Evolutionary conservation across 495 filamentous ascomycete species (phyloP).

Genomic region (Hypoxylon rickii): DNA sequence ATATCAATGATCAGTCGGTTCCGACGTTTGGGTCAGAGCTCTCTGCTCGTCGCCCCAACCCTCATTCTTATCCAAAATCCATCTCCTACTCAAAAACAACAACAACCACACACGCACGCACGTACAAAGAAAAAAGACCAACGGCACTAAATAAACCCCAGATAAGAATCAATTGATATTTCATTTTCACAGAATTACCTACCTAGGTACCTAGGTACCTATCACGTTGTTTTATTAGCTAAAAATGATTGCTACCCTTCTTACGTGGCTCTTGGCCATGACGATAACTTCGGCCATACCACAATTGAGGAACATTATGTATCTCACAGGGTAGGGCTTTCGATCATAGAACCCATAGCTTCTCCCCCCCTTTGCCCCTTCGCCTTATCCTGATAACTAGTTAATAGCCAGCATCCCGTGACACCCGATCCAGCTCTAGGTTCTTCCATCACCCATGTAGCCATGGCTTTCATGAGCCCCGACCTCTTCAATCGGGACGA

Average conservation of each 20-base stretch:
- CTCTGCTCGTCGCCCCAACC: no score
- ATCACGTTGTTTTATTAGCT: background rate
- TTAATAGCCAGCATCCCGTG: constrained; percentile 56
- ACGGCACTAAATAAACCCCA: no score
- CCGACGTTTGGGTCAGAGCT: no score
- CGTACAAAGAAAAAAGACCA: no score
- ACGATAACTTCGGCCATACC: constrained; percentile 14
- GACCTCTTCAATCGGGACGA: constrained; percentile 61
- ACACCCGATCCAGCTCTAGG: constrained; percentile 53
- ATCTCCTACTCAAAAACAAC: no score
- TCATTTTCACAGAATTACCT: background rate
- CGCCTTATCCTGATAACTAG: constrained; percentile 1
- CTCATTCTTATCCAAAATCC: no score
- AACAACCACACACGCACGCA: no score
- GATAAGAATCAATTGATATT: no score
- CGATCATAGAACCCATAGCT: no score
- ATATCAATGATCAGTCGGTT: no score
- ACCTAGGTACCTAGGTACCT: background rate
- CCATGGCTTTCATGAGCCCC: constrained; percentile 69
- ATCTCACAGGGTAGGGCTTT: constrained; percentile 60
- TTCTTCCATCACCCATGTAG: constrained; percentile 62
- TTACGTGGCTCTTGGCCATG: constrained; percentile 15
- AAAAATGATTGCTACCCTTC: background rate
- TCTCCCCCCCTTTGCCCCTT: background rate
- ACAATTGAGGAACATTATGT: constrained; percentile 58